These are phyloP conservation scores for Thielaviopsis cerberus DNA, from an alignment of 2,329 filamentous ascomycete genomes.

Conservation along the genomic window DNA sequence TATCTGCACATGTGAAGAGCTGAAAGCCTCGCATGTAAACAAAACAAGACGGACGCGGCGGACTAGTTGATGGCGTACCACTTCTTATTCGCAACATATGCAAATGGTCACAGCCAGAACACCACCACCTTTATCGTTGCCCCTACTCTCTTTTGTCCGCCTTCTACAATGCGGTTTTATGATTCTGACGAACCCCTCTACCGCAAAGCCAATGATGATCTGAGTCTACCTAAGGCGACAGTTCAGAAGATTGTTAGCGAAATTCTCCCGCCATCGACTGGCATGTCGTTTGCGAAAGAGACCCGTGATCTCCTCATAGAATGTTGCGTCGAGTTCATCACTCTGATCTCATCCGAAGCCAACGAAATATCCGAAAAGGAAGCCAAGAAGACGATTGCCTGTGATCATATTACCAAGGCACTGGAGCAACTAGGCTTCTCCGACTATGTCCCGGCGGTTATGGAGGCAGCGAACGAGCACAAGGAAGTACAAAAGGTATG, in stretches of 20 bases:
- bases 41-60: neutral
- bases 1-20: neutral
- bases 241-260: constrained; percentile 83
- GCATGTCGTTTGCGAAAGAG: constrained; percentile 82
- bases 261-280: constrained; percentile 58
- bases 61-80: neutral
- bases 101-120: too few relatives aligned
- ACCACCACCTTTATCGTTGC: neutral
- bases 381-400: constrained; percentile 96
- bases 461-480: constrained; percentile 74
- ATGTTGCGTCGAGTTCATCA: constrained; percentile 98
- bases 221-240: constrained; percentile 48
- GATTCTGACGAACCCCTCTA: neutral
- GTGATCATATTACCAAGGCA: constrained; percentile 91
- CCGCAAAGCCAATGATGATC: constrained; percentile 38
- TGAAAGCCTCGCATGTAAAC: neutral
- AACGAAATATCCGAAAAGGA: constrained; percentile 99
- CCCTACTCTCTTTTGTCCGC: constrained; percentile 18
- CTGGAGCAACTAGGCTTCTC: constrained; percentile 81
- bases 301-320: constrained; percentile 90
- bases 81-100: neutral
- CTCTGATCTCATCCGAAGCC: constrained; percentile 90
- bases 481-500: constrained; percentile 80
- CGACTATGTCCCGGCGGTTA: constrained; percentile 76
- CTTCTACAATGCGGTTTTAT: neutral